phyloP scores from a whole-genome alignment of 345 rosid genomes.

The Noccaea bulbosa region DNA sequence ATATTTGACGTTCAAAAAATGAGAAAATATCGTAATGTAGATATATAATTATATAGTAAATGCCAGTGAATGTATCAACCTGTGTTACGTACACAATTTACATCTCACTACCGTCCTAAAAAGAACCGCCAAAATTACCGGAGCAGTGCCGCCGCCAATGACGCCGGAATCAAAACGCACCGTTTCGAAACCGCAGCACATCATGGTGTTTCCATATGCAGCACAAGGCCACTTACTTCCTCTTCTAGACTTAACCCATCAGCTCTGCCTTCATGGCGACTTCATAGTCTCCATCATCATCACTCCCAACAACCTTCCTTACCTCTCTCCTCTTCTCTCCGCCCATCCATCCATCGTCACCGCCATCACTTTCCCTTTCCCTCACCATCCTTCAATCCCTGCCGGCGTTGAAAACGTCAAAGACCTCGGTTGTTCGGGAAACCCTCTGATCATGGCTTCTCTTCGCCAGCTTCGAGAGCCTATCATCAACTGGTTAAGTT shows the following conservation, averaged over 20 bases:
- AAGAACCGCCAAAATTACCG: neutral
- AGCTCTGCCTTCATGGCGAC: constrained; percentile 45
- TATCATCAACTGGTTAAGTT: constrained; percentile 56
- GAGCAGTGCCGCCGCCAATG: neutral
- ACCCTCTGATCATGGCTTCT: constrained; percentile 48
- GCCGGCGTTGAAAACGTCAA: constrained; percentile 43
- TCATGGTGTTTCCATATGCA: constrained; percentile 67
- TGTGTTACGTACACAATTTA: neutral
- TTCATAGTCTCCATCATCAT: constrained; percentile 51
- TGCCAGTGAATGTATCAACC: neutral
- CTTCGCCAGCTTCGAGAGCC: constrained; percentile 43
- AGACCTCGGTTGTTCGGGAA: constrained; percentile 56
- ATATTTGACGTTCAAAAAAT: too few species aligned
- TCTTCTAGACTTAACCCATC: constrained; percentile 47
- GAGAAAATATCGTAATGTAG: neutral
- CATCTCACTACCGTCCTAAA: neutral
- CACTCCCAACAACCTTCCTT: constrained; percentile 60
- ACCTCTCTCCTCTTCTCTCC: constrained; percentile 52
- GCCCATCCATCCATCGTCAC: constrained; percentile 29
- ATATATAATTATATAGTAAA: constrained; percentile 9
- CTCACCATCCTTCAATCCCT: constrained; percentile 25
- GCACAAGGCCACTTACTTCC: constrained; percentile 71
- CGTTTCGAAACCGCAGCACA: constrained; percentile 48
- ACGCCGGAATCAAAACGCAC: neutral
- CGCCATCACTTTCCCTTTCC: constrained; percentile 29